Evolutionary conservation across 441 rosid species (phyloP), one percentile per base, ranked within the genome.

Genomic region (Gossypium schwendimanii): DNA sequence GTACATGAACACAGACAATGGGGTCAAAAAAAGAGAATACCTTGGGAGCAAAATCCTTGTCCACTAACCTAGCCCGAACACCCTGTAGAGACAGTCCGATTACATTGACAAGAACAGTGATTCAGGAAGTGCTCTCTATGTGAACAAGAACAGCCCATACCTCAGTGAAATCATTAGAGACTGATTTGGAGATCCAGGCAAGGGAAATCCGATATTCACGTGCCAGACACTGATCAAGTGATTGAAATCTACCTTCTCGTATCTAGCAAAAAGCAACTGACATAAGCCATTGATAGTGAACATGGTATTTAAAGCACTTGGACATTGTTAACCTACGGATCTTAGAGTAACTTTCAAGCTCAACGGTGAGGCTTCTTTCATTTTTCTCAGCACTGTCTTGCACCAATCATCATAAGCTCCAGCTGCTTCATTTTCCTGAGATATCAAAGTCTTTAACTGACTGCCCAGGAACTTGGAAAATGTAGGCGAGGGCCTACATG

Each of bases 31-130:
- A 17, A 70, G 28, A 2, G 21, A 75, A 65, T 76, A 95, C 97
- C 99, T 95, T 90, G 36, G 97, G 97, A 81, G 96, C 86, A 75
- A 93, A 95, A 78, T 95, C 97, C 76, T 84, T 89, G 65, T 91
- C 96, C 76, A 91, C 86, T 57, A 95, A 81, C 26, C 91, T 82
- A 45, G 94, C 92, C 12, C 93, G 83, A 53, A 91, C 85, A 63
- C 98, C 99, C 98, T 94, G 60, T 58, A 33, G 31, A 65, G 69
- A 60, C 14, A 67, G 24, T n/a, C 1, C 0, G 23, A 70, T 44
- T 65, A 55, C 49, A 63, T 28, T 4, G 4, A 21, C 52, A 72
- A 64, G 10, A 76, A 73, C 50, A 62, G 50, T 17, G 44, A 11
- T 23, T 28, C 6, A 1, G 24, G 5, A 69, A 41, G 57, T 17